Conservation (phyloP, 306 rosid species). For the Clitoria ternatea region DNA sequence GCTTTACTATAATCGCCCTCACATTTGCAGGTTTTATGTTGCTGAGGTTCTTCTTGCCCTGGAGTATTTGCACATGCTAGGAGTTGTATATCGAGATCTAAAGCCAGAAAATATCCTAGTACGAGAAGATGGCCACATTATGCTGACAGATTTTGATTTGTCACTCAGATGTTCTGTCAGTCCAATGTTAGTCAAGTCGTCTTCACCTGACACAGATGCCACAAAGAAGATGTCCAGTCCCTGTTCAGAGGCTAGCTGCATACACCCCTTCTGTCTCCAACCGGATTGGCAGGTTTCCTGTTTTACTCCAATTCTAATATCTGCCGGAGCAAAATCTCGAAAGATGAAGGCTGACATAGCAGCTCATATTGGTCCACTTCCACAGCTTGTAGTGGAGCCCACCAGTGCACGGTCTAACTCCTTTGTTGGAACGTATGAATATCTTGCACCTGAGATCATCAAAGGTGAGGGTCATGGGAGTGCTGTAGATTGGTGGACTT, state of each 20-base stretch:
- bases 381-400: conserved; percentile 94
- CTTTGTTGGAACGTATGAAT: conserved; percentile 93
- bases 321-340: conserved; percentile 68
- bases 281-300: conserved; percentile 97
- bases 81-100: conserved; percentile 92
- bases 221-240: conserved; percentile 59
- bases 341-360: conserved; percentile 63
- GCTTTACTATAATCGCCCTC: conserved; percentile 7
- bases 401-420: conserved; percentile 88
- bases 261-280: conserved; percentile 93
- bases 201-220: conserved; percentile 54
- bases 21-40: conserved; percentile 71
- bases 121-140: conserved; percentile 98
- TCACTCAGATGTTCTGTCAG: conserved; percentile 87
- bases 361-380: conserved; percentile 68
- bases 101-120: conserved; percentile 94
- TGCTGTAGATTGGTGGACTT: conserved; percentile 98
- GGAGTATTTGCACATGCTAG: conserved; percentile 96
- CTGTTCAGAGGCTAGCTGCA: conserved; percentile 80
- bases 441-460: conserved; percentile 95
- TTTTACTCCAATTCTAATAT: conserved; percentile 78
- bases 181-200: conserved; percentile 64
- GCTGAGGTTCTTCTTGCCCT: conserved; percentile 93
- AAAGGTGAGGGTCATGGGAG: conserved; percentile 88
- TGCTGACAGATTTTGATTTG: conserved; percentile 94